Conservation (phyloP, 306 rosid genomes). For the Dicorynia guianensis region DNA sequence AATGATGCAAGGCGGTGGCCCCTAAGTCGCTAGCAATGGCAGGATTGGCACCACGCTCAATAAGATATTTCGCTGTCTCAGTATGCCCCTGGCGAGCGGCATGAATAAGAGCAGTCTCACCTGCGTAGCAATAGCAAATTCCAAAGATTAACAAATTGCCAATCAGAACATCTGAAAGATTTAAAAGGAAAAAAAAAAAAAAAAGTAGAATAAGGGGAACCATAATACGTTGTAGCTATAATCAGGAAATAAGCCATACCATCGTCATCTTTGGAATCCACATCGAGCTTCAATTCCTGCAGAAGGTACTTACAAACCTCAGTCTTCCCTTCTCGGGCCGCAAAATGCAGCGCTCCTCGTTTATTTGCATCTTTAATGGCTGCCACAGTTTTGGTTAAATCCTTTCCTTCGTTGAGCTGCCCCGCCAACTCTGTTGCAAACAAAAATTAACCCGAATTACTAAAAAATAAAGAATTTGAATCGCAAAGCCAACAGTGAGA, state of each 20-base stretch:
- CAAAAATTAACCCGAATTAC: slow-evolving; percentile 23
- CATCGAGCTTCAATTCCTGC: slow-evolving; percentile 76
- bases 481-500: not conserved
- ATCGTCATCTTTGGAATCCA: slow-evolving; percentile 87
- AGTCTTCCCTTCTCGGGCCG: slow-evolving; percentile 85
- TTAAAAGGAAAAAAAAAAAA: no score
- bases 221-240: not conserved
- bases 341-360: slow-evolving; percentile 93
- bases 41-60: slow-evolving; percentile 76
- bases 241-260: slow-evolving; percentile 46
- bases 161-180: not conserved
- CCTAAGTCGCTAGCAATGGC: slow-evolving; percentile 77
- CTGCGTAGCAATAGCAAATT: slow-evolving; percentile 34
- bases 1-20: slow-evolving; percentile 85
- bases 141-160: not conserved
- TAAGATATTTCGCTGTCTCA: slow-evolving; percentile 73
- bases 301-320: slow-evolving; percentile 78
- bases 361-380: slow-evolving; percentile 91
- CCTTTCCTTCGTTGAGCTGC: slow-evolving; percentile 80
- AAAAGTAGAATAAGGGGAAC: not conserved
- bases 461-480: not conserved
- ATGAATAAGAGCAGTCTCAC: slow-evolving; percentile 92
- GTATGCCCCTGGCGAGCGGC: slow-evolving; percentile 88
- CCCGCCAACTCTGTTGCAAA: slow-evolving; percentile 62
- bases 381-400: slow-evolving; percentile 68